Conservation (phyloP, 345 rosid genomes). For the Citrus medica region DNA sequence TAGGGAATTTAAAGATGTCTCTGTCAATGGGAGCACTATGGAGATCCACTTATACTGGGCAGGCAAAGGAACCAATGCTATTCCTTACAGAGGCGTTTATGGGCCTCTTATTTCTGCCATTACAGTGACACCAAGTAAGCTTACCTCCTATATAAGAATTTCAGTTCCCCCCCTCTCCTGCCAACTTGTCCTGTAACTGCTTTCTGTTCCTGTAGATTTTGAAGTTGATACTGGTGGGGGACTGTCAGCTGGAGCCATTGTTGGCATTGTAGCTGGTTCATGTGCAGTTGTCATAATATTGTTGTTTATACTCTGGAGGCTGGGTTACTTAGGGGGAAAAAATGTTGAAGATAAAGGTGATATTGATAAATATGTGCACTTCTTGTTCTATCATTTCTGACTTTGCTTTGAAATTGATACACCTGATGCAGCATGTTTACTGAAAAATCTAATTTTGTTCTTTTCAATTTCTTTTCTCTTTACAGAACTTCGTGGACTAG, state of each 20-base stretch:
- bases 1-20: constrained; percentile 25
- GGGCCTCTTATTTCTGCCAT: constrained; percentile 93
- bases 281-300: constrained; percentile 38
- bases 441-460: not conserved
- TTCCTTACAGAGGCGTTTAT: constrained; percentile 66
- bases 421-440: not conserved
- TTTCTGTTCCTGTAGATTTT: constrained; percentile 42
- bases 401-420: not conserved
- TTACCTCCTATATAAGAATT: not conserved
- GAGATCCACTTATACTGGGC: constrained; percentile 76
- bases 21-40: constrained; percentile 59
- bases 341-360: constrained; percentile 60
- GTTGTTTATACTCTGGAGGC: constrained; percentile 36
- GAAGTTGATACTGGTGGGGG: constrained; percentile 51
- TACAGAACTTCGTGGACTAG: constrained; percentile 58
- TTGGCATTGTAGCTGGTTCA: constrained; percentile 57
- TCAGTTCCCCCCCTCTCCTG: not conserved
- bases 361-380: not conserved
- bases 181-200: not conserved
- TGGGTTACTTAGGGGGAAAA: constrained; percentile 54
- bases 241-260: constrained; percentile 60
- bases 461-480: constrained; percentile 12
- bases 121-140: constrained; percentile 71
- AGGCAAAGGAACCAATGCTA: constrained; percentile 71
- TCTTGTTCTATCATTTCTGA: not conserved